Percentiles rank a stretch among this genome's conserved stretches.
Evolutionary conservation across 345 rosid genomes (phyloP).

Genomic region (Pseudoturritis turrita): DNA sequence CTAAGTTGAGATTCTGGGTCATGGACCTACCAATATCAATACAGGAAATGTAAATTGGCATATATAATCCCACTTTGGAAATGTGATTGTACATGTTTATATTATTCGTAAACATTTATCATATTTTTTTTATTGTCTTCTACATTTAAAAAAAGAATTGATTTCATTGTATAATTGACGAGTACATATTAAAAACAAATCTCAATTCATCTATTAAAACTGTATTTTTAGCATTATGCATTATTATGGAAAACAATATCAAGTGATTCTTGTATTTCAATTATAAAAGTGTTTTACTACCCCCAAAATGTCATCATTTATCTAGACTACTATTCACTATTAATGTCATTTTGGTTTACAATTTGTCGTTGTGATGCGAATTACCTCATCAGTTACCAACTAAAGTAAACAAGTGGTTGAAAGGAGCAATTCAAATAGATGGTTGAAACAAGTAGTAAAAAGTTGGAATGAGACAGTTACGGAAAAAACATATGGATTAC

Average conservation of each 20-base stretch:
- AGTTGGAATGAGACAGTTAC: too few species aligned
- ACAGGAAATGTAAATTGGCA: background rate
- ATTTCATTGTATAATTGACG: background rate
- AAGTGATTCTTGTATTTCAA: background rate
- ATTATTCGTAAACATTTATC: background rate
- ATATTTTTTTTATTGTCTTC: background rate
- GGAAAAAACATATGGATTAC: too few species aligned
- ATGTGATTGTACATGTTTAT: background rate
- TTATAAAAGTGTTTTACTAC: background rate
- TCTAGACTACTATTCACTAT: too few species aligned
- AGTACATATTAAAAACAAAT: background rate
- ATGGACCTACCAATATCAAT: slow-evolving; percentile 26
- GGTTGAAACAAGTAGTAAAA: too few species aligned
- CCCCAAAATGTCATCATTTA: background rate
- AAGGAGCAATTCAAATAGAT: too few species aligned
- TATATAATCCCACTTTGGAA: background rate
- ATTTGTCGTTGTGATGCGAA: background rate
- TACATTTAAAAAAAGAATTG: background rate
- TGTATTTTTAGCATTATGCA: background rate
- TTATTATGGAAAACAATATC: background rate
- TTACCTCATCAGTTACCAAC: background rate
- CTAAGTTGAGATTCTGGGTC: slow-evolving; percentile 20
- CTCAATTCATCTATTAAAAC: background rate
- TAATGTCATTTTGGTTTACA: background rate
- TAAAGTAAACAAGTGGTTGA: too few species aligned